These are phyloP conservation scores for Yarrowia keelungensis DNA, from an alignment of 805 yeast genomes.

Conservation along the genomic window DNA sequence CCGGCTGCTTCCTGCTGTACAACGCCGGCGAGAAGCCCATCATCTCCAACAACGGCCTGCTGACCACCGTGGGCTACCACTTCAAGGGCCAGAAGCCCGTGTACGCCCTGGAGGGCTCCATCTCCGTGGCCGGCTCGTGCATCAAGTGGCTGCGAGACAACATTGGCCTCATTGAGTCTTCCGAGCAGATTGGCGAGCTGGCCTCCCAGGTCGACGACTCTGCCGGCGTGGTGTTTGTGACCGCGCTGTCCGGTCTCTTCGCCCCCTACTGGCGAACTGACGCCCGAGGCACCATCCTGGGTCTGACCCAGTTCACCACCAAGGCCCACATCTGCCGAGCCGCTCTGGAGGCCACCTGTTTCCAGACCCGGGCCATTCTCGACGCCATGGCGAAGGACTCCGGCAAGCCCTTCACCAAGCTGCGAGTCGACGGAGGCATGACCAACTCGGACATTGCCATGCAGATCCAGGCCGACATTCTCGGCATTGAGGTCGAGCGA, in stretches of 20 bases:
- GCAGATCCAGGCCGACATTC: conserved; percentile 91
- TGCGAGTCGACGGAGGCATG: conserved; percentile 91
- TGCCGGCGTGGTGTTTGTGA: conserved; percentile 93
- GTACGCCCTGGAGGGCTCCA: conserved; percentile 92
- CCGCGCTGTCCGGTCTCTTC: conserved; percentile 91
- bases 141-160: conserved; percentile 95
- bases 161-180: conserved; percentile 77
- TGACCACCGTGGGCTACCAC: conserved; percentile 92
- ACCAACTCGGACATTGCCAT: conserved; percentile 87
- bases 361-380: conserved; percentile 88
- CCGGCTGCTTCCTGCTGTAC: conserved; percentile 90
- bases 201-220: conserved; percentile 81
- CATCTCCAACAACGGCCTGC: conserved; percentile 77
- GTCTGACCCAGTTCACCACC: conserved; percentile 91
- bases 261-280: conserved; percentile 97
- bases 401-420: conserved; percentile 61
- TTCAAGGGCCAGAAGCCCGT: conserved; percentile 77
- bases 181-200: conserved; percentile 88
- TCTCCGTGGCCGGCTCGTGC: conserved; percentile 94
- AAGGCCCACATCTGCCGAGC: conserved; percentile 93
- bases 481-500: conserved; percentile 84
- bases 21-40: conserved; percentile 81
- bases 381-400: conserved; percentile 90
- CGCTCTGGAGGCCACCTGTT: conserved; percentile 93
- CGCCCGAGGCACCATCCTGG: conserved; percentile 91